Conservation (phyloP, 345 rosid species). For the Punica granatum region DNA sequence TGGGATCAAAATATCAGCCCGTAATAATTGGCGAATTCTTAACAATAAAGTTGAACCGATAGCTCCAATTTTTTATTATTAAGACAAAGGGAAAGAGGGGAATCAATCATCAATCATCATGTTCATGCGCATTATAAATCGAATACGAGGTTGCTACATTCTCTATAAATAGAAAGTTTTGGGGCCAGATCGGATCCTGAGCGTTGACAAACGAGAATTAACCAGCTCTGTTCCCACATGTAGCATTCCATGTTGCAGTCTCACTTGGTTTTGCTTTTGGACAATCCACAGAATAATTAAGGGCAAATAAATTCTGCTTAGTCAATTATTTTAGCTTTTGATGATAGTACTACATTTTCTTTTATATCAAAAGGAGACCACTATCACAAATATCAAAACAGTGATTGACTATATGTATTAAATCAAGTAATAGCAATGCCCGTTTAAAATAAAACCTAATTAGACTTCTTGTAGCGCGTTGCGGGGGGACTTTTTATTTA, state of each 20-base stretch:
- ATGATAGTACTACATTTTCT: not conserved
- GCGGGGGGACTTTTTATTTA: too few relatives aligned
- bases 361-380: not conserved
- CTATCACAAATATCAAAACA: too few relatives aligned
- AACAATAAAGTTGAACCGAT: too few relatives aligned
- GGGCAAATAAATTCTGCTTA: too few relatives aligned
- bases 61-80: not conserved
- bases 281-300: not conserved
- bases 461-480: too few relatives aligned
- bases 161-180: not conserved
- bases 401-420: too few relatives aligned
- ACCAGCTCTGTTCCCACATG: not conserved
- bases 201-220: not conserved
- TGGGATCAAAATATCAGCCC: too few relatives aligned
- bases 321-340: not conserved
- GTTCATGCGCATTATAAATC: conserved; percentile 1
- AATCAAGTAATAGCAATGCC: too few relatives aligned
- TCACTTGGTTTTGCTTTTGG: not conserved
- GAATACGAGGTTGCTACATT: not conserved
- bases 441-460: too few relatives aligned
- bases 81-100: not conserved
- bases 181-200: not conserved
- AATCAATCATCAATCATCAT: not conserved
- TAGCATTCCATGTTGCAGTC: not conserved
- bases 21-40: too few relatives aligned